Evolutionary conservation across 352 stramenopile genomes (phyloP).

Genomic region (Globisporangium cylindrosporum): DNA sequence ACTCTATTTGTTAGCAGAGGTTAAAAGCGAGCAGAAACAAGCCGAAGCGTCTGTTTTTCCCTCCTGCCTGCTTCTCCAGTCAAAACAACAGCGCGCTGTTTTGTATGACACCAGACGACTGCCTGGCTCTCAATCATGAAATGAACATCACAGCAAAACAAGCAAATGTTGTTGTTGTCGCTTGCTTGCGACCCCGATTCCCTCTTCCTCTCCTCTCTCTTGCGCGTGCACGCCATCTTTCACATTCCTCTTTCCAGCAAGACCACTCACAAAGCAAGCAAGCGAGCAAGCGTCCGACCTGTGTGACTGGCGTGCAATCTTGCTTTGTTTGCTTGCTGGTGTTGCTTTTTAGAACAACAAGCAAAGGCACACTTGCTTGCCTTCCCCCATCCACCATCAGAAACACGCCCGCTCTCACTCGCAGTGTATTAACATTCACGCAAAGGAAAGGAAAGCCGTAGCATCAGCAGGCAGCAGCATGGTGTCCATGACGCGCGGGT

Average conservation of each 20-base stretch:
- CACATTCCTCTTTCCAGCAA: not conserved
- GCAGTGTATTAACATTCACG: not conserved
- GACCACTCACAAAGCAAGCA: not conserved
- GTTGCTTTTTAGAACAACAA: conserved; percentile 4
- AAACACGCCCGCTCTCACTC: not conserved
- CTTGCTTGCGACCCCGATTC: not conserved
- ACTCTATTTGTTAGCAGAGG: not conserved
- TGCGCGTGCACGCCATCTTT: not conserved
- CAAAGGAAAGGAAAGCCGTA: not conserved
- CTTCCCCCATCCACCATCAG: not conserved
- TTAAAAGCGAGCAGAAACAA: not conserved
- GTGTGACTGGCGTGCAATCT: not conserved
- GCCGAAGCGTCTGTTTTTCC: not conserved
- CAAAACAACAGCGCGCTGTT: not conserved
- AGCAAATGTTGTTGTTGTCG: not conserved
- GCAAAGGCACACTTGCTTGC: not conserved
- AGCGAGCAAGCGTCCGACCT: not conserved
- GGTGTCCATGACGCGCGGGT: not conserved
- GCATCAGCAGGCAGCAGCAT: not conserved
- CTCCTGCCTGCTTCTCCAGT: not conserved
- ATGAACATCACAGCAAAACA: not conserved
- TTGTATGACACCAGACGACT: not conserved
- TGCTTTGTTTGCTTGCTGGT: not conserved
- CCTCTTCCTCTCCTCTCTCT: not conserved
- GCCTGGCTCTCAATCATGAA: not conserved